Evolutionary conservation across 2,329 filamentous ascomycete species (phyloP), one percentile per base, ranked within the genome.

Genomic region (Penicillium sp.): DNA sequence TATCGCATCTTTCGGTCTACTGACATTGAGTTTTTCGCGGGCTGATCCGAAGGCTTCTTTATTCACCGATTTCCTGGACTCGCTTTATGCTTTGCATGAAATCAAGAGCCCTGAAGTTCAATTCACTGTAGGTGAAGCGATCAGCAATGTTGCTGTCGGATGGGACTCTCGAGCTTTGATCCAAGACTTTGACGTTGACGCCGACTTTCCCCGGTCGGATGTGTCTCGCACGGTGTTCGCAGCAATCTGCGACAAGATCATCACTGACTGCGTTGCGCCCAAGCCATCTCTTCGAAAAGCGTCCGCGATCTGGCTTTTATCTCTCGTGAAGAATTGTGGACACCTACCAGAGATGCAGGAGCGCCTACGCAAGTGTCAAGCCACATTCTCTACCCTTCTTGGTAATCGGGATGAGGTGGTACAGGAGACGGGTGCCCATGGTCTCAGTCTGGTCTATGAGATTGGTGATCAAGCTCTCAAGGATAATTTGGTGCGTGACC

Each of bases 251-350:
- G 82, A 89, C 53, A 91, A 87, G 66, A 81, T 95, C 2, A 79
- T 97, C 43, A 75, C 76, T 2, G 87, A 94, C 64, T 94, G 88
- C 74, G 87, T 88, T 63, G 85, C 87, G 8, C 90, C 90, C 0
- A 96, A 96, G 65, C 94, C 94, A 1, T 88, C 91, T 0, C 77
- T 96, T 4, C 86, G 91, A 62, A 96, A 96, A 68, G 91, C 93
- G 3, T 93, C 92, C 0, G 91, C 91, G 0, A 95, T 99, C 62
- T 97, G 94, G 94, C 81, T 97, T 0, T 86, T 97, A 53, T 95
- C 88, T 65, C 75, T 97, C 3, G 86, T 97, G 8, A 91, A 96
- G 66, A 91, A 94, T 70, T 95, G 91, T 67, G 90, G 90, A 0
- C 86, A 92, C 59, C 76, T 90, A n/a, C 68, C 77, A 3, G 83